Conservation (phyloP, 345 rosid species). For the Boechera retrofracta region DNA sequence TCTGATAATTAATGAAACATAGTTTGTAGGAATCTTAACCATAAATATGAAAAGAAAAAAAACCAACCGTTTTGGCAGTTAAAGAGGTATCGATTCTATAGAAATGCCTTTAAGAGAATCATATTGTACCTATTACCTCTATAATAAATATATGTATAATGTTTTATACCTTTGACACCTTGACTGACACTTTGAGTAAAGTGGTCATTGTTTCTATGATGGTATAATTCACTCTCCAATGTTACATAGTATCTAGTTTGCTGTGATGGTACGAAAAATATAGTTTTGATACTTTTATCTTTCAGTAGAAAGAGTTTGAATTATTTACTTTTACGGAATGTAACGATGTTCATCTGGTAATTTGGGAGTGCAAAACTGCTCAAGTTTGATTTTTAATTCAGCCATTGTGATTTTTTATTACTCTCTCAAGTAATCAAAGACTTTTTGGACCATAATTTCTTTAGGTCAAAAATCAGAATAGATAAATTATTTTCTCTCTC, state of each 20-base stretch:
- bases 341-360: not conserved
- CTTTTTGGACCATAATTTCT: too few relatives aligned
- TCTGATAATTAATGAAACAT: constrained; percentile 21
- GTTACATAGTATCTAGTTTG: not conserved
- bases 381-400: too few relatives aligned
- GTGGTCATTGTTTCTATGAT: constrained; percentile 6
- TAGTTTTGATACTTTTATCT: not conserved
- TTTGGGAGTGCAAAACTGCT: not conserved
- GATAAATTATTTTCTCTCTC: too few relatives aligned
- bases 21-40: constrained; percentile 32
- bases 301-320: not conserved
- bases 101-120: constrained; percentile 29
- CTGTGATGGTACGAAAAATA: not conserved
- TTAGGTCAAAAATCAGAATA: too few relatives aligned
- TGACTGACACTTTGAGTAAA: constrained; percentile 37
- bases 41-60: not conserved
- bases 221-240: not conserved
- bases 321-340: not conserved
- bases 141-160: not conserved
- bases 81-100: constrained; percentile 29
- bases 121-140: constrained; percentile 22
- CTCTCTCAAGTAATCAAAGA: too few relatives aligned
- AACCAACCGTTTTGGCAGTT: constrained; percentile 35
- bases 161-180: constrained; percentile 25
- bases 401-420: too few relatives aligned